These are phyloP conservation scores for Apiospora pterosperma DNA, from an alignment of 2,329 filamentous ascomycete genomes.

Conservation along the genomic window DNA sequence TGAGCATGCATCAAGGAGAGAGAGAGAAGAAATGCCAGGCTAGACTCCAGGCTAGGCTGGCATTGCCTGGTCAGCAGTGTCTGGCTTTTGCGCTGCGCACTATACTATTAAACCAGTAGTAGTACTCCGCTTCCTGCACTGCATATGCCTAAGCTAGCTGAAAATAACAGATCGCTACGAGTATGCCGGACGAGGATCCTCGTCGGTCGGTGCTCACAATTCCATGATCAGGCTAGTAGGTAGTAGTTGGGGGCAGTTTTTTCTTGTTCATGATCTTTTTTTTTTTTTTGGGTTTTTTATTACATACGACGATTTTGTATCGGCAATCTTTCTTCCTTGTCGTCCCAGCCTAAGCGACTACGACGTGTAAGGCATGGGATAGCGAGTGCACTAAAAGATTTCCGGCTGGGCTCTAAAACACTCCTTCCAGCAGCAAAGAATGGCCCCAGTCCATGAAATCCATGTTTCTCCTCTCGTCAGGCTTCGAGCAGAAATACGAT, in stretches of 20 bases:
- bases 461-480: neutral
- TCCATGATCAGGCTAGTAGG: neutral
- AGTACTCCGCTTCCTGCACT: neutral
- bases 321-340: neutral
- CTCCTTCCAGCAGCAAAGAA: neutral
- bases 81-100: conserved; percentile 1
- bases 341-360: neutral
- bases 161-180: neutral
- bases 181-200: neutral
- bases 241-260: neutral
- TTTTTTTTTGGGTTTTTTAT: too few relatives aligned
- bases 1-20: neutral
- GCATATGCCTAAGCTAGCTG: conserved; percentile 1
- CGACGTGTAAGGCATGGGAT: neutral
- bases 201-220: neutral
- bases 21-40: too few relatives aligned
- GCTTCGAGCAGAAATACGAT: neutral
- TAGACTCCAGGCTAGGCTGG: neutral
- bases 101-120: neutral
- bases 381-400: neutral
- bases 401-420: neutral
- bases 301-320: too few relatives aligned
- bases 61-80: conserved; percentile 1
- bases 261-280: neutral
- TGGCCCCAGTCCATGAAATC: neutral